Evolutionary conservation across 768 basidiomycete genomes (phyloP).

Genomic region (Rhodosporidiobolus odoratus): DNA sequence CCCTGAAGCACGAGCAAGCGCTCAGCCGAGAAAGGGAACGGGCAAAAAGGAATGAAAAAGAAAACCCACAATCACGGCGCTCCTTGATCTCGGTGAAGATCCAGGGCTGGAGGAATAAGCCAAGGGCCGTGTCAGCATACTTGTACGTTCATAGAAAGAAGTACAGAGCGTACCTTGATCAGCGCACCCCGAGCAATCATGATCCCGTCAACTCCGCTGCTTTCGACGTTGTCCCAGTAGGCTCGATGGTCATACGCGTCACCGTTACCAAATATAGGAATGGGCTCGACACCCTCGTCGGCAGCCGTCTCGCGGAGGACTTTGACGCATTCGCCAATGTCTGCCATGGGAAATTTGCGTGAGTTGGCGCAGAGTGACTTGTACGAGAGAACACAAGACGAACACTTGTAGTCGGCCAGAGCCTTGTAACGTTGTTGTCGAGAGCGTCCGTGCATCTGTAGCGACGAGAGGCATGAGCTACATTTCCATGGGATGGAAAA

Average conservation of each 20-base stretch:
- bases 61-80: conserved; percentile 86
- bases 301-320: conserved; percentile 33
- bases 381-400: conserved; percentile 47
- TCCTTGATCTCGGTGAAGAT: conserved; percentile 95
- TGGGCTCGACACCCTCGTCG: conserved; percentile 54
- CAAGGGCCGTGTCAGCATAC: background rate
- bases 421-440: conserved; percentile 90
- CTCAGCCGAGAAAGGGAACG: background rate
- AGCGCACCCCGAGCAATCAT: conserved; percentile 94
- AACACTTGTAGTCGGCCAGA: conserved; percentile 90
- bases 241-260: conserved; percentile 84
- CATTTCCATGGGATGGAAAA: conserved; percentile 44
- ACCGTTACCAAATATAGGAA: conserved; percentile 96
- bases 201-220: conserved; percentile 82
- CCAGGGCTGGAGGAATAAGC: conserved; percentile 55
- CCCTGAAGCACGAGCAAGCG: background rate
- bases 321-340: conserved; percentile 37
- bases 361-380: background rate
- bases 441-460: conserved; percentile 93
- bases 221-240: conserved; percentile 70
- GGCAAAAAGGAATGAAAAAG: background rate
- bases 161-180: conserved; percentile 57
- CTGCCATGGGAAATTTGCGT: background rate
- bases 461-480: conserved; percentile 20
- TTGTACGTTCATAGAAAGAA: background rate